phyloP scores from a whole-genome alignment of 495 filamentous ascomycete species.

The Darksidea phi region DNA sequence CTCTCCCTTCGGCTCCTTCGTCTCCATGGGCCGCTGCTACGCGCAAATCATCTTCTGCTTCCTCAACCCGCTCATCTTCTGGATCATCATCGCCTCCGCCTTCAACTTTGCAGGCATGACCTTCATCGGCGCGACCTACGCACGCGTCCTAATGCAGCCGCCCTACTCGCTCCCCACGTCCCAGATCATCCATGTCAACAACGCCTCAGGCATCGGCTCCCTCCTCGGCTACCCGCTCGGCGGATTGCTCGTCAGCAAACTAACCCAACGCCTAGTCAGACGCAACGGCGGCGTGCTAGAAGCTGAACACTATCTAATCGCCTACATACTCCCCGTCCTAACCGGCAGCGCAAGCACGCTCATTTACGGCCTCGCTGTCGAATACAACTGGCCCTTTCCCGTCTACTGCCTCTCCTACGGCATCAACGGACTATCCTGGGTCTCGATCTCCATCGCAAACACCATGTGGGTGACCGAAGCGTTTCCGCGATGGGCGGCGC shows the following conservation, averaged over 20 bases:
- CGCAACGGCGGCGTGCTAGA: conserved; percentile 25
- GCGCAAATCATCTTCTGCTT: conserved; percentile 23
- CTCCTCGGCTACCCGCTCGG: conserved; percentile 15
- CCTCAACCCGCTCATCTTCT: conserved; percentile 27
- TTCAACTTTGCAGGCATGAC: conserved; percentile 27
- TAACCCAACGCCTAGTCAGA: conserved; percentile 7
- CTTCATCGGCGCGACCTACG: conserved; percentile 25
- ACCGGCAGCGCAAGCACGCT: conserved; percentile 18
- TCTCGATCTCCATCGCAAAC: conserved; percentile 15
- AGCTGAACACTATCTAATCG: conserved; percentile 30
- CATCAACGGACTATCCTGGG: conserved; percentile 18
- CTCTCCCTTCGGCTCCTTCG: conserved; percentile 9
- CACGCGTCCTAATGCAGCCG: not conserved
- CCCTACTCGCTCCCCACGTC: conserved; percentile 10
- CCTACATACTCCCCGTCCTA: conserved; percentile 24
- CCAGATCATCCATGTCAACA: conserved; percentile 21
- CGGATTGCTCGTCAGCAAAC: not conserved
- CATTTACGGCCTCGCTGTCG: conserved; percentile 22
- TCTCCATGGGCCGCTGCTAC: conserved; percentile 11
- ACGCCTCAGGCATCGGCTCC: conserved; percentile 3
- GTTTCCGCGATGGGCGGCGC: conserved; percentile 28
- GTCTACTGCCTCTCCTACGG: conserved; percentile 24
- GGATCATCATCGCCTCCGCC: conserved; percentile 15
- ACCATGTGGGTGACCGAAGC: conserved; percentile 31
- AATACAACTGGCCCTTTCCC: conserved; percentile 7